Percentiles rank a stretch among this genome's conserved stretches.
phyloP scores from a whole-genome alignment of 1,284 basidiomycete genomes.

The Pseudozyma hubeiensis region DNA sequence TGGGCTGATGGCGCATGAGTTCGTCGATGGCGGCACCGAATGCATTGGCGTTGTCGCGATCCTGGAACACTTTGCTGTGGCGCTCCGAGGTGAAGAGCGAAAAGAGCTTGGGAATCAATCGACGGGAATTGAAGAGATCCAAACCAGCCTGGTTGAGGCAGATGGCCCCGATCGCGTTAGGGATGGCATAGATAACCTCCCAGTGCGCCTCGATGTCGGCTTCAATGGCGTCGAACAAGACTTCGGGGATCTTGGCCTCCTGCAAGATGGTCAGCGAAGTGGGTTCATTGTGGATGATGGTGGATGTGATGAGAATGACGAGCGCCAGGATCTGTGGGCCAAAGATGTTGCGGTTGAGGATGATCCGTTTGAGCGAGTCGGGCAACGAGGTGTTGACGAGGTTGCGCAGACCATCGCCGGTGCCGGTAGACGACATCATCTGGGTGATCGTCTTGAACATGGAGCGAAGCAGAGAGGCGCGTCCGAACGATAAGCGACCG shows the following conservation, averaged over 20 bases:
- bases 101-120: conserved; percentile 85
- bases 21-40: conserved; percentile 93
- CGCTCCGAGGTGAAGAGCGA: conserved; percentile 85
- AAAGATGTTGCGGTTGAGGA: conserved; percentile 83
- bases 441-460: conserved; percentile 92
- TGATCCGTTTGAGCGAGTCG: conserved; percentile 86
- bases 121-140: conserved; percentile 79
- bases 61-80: conserved; percentile 86
- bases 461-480: conserved; percentile 79
- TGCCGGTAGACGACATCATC: conserved; percentile 93
- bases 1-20: conserved; percentile 93
- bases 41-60: conserved; percentile 90
- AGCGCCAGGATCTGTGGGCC: conserved; percentile 84
- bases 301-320: conserved; percentile 93
- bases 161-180: conserved; percentile 94
- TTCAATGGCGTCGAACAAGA: conserved; percentile 87
- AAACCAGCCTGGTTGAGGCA: conserved; percentile 93
- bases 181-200: conserved; percentile 88
- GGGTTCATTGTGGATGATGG: conserved; percentile 98
- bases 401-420: conserved; percentile 89
- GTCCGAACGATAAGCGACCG: conserved; percentile 64
- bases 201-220: conserved; percentile 77
- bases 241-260: conserved; percentile 88
- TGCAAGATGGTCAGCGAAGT: conserved; percentile 92
- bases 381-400: conserved; percentile 91